Evolutionary conservation across 345 rosid species (phyloP).

Genomic region (Bruguiera sexangula): DNA sequence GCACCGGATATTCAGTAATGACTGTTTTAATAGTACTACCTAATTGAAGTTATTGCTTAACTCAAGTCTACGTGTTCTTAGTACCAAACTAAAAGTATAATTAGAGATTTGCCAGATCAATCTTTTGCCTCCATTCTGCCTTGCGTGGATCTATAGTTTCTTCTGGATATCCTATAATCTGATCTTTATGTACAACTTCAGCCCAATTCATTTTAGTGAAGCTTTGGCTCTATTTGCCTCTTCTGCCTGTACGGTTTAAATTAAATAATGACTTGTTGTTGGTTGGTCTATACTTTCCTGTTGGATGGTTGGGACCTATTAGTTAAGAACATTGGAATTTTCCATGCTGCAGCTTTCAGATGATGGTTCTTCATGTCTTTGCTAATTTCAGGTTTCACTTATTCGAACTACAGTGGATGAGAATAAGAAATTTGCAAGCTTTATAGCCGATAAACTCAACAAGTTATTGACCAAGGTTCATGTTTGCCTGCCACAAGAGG

Average conservation of each 20-base stretch:
- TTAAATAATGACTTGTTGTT: background rate
- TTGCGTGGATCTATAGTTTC: background rate
- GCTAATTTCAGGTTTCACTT: slow-evolving; percentile 62
- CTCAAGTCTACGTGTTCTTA: no score
- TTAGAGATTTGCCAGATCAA: background rate
- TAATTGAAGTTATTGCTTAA: background rate
- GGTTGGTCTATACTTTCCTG: background rate
- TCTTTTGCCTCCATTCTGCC: background rate
- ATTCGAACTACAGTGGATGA: slow-evolving; percentile 79
- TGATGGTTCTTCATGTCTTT: slow-evolving; percentile 2
- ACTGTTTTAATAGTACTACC: background rate
- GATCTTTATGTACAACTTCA: background rate
- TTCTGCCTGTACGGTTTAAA: background rate
- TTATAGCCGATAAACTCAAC: slow-evolving; percentile 78
- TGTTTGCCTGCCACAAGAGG: slow-evolving; percentile 76
- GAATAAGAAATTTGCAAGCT: slow-evolving; percentile 64
- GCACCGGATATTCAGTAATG: background rate
- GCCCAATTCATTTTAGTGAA: background rate
- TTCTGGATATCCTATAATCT: background rate
- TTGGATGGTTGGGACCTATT: background rate
- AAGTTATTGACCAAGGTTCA: slow-evolving; percentile 57
- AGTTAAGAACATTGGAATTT: background rate
- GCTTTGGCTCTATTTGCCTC: background rate
- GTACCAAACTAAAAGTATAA: background rate
- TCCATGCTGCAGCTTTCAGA: slow-evolving; percentile 5